Conservation (phyloP, 1,139 yeast genomes). For the Kodamaea arcana region DNA sequence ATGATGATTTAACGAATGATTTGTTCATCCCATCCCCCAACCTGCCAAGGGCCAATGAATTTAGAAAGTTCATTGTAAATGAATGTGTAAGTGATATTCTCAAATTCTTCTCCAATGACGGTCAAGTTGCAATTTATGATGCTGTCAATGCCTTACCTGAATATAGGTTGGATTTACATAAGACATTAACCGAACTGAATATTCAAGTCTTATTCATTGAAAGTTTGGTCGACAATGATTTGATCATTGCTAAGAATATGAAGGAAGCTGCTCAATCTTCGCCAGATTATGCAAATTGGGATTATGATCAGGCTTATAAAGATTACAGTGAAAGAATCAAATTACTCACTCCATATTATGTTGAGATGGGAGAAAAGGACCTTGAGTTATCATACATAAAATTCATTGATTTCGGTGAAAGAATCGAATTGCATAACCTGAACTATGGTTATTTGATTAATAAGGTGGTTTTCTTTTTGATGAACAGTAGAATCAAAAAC, state of each 20-base stretch:
- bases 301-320: conserved; percentile 53
- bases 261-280: conserved; percentile 78
- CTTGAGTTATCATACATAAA: conserved; percentile 69
- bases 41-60: conserved; percentile 47
- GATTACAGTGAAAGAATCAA: conserved; percentile 56
- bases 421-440: conserved; percentile 74
- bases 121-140: conserved; percentile 94
- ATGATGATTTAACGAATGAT: conserved; percentile 58
- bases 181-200: conserved; percentile 49
- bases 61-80: conserved; percentile 57
- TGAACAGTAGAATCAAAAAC: conserved; percentile 79
- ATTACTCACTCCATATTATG: conserved; percentile 48
- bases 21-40: conserved; percentile 64
- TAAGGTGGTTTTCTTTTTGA: conserved; percentile 82
- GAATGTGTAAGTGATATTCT: conserved; percentile 69
- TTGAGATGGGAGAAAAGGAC: conserved; percentile 46
- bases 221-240: conserved; percentile 73
- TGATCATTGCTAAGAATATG: conserved; percentile 69
- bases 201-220: conserved; percentile 86
- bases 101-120: conserved; percentile 69
- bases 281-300: conserved; percentile 83
- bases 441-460: conserved; percentile 85
- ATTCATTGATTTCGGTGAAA: conserved; percentile 86
- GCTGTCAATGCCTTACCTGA: conserved; percentile 83
- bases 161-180: conserved; percentile 58